phyloP scores from a whole-genome alignment of 75 land plant species.

The Cryptomeria japonica region DNA sequence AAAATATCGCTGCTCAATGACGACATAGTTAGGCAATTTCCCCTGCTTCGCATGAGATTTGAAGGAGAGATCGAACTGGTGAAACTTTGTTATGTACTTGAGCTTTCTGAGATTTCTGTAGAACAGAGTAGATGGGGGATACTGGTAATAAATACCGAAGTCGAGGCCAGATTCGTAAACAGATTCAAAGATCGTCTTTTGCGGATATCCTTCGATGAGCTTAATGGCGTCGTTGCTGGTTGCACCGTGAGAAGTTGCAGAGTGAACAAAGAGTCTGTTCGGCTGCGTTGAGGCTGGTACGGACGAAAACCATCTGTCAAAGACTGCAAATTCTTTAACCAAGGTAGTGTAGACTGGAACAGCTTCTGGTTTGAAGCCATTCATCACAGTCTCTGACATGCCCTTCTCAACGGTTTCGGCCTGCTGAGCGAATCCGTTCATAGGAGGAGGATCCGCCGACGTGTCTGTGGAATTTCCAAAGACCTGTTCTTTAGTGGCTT shows the following conservation, averaged over 20 bases:
- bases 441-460: slow-evolving; percentile 28
- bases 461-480: slow-evolving; percentile 45
- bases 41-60: slow-evolving; percentile 52
- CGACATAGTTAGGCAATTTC: slow-evolving; percentile 72
- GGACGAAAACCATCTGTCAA: slow-evolving; percentile 91
- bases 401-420: slow-evolving; percentile 46
- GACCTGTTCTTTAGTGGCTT: slow-evolving; percentile 12
- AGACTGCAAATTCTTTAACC: slow-evolving; percentile 67
- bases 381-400: slow-evolving; percentile 52
- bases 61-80: slow-evolving; percentile 48
- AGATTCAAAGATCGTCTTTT: slow-evolving; percentile 87
- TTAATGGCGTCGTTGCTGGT: slow-evolving; percentile 45
- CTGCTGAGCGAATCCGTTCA: slow-evolving; percentile 86
- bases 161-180: slow-evolving; percentile 62
- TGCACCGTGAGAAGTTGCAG: slow-evolving; percentile 83
- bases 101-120: slow-evolving; percentile 69
- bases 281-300: slow-evolving; percentile 92
- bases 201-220: slow-evolving; percentile 67
- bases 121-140: slow-evolving; percentile 41
- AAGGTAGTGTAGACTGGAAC: slow-evolving; percentile 76
- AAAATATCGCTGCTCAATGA: slow-evolving; percentile 80
- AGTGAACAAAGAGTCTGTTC: slow-evolving; percentile 82
- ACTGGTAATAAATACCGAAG: slow-evolving; percentile 64
- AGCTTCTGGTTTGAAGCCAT: slow-evolving; percentile 42
- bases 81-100: slow-evolving; percentile 61